Evolutionary conservation across 176 grass and related monocot species (phyloP).

Genomic region (Oryza nivara): DNA sequence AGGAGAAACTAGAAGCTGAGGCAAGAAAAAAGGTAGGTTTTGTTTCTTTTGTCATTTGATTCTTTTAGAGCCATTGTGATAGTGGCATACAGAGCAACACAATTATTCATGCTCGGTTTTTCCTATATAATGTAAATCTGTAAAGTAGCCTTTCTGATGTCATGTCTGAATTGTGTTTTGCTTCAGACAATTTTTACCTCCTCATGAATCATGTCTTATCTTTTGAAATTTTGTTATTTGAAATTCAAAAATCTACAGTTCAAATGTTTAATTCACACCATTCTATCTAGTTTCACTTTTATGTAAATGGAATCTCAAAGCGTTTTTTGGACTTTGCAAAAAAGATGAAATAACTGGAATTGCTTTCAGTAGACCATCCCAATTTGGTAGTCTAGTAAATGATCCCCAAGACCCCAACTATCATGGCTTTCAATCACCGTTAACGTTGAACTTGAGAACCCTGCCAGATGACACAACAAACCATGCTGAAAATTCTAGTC

Average conservation of each 20-base stretch:
- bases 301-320: neutral
- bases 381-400: neutral
- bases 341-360: neutral
- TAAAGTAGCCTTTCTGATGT: neutral
- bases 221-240: neutral
- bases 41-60: constrained; percentile 6
- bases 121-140: constrained; percentile 20
- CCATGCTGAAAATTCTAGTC: neutral
- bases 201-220: neutral
- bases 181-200: neutral
- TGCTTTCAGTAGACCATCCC: neutral
- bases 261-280: neutral
- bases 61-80: neutral
- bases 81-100: neutral
- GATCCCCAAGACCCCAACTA: neutral
- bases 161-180: neutral
- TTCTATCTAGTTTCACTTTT: constrained; percentile 14
- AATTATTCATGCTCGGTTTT: neutral
- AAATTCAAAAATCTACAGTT: neutral
- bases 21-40: constrained; percentile 62
- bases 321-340: constrained; percentile 15
- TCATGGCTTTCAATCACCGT: neutral
- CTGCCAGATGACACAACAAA: neutral
- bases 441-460: neutral
- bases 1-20: constrained; percentile 70